Evolutionary conservation across 75 land plant species (phyloP).

Genomic region (Ceratopteris richardii): DNA sequence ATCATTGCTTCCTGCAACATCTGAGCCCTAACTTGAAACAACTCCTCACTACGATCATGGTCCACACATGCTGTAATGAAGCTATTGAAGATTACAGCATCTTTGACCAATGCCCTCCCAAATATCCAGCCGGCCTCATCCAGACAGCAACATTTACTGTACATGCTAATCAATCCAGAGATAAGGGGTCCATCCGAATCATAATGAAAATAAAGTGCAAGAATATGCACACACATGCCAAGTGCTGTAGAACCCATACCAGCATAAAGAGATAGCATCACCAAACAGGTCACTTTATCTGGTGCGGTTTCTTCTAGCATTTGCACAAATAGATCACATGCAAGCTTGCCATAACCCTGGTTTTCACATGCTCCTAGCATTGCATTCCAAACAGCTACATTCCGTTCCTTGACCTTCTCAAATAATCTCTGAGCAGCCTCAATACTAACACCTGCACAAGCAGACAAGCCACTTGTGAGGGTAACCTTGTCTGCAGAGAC

Average conservation of each 20-base stretch:
- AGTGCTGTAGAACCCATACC: slow-evolving; percentile 5
- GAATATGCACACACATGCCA: neutral
- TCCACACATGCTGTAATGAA: slow-evolving; percentile 17
- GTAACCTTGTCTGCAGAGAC: slow-evolving; percentile 14
- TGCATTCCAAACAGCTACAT: slow-evolving; percentile 46
- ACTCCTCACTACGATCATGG: neutral
- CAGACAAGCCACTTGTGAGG: slow-evolving; percentile 8
- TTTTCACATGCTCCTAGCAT: slow-evolving; percentile 38
- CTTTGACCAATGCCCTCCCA: slow-evolving; percentile 9
- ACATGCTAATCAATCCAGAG: slow-evolving; percentile 6
- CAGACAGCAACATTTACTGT: slow-evolving; percentile 10
- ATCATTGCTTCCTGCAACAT: slow-evolving; percentile 9
- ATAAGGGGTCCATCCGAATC: neutral
- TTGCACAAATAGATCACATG: slow-evolving; percentile 22
- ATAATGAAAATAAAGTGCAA: neutral
- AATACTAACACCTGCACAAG: slow-evolving; percentile 13
- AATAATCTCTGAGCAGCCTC: slow-evolving; percentile 32
- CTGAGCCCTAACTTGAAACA: slow-evolving; percentile 8
- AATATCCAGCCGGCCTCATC: slow-evolving; percentile 14
- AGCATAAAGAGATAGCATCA: neutral
- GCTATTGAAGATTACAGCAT: slow-evolving; percentile 19
- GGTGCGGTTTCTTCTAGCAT: slow-evolving; percentile 16
- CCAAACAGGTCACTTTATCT: neutral
- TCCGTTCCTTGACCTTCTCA: slow-evolving; percentile 31
- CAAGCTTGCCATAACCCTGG: slow-evolving; percentile 5